Conservation (phyloP, 495 filamentous ascomycete species). For the Letharia lupina region DNA sequence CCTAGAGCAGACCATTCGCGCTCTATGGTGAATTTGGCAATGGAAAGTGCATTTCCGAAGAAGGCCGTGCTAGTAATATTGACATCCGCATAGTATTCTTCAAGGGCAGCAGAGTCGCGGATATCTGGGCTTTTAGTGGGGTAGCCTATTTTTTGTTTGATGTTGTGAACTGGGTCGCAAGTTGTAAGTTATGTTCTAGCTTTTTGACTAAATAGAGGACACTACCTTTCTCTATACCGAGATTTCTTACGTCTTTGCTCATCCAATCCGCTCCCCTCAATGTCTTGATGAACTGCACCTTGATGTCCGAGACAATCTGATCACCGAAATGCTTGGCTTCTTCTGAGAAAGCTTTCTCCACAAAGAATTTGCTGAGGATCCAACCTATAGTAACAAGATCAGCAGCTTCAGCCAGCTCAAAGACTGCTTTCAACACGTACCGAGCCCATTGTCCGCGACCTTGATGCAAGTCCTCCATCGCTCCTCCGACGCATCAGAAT, state of each 20-base stretch:
- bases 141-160: slow-evolving; percentile 67
- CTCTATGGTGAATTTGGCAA: slow-evolving; percentile 38
- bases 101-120: slow-evolving; percentile 47
- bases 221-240: slow-evolving; percentile 52
- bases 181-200: not conserved
- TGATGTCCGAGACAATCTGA: slow-evolving; percentile 62
- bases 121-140: slow-evolving; percentile 59
- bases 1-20: slow-evolving; percentile 50
- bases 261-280: slow-evolving; percentile 58
- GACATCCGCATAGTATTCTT: slow-evolving; percentile 49
- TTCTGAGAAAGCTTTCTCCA: slow-evolving; percentile 55
- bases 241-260: slow-evolving; percentile 52
- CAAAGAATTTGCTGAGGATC: slow-evolving; percentile 58
- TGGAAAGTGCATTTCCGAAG: slow-evolving; percentile 53
- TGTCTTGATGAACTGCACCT: slow-evolving; percentile 52
- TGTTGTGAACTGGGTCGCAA: slow-evolving; percentile 46
- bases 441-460: slow-evolving; percentile 46
- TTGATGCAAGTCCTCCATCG: slow-evolving; percentile 62
- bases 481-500: slow-evolving; percentile 54
- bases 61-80: slow-evolving; percentile 44
- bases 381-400: slow-evolving; percentile 29
- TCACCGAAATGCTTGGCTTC: slow-evolving; percentile 58
- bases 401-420: not conserved
- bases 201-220: not conserved
- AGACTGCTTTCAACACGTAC: slow-evolving; percentile 7